Base-by-base conservation (phyloP, 1,284 basidiomycete species). In the Apiotrichum brassicae region DNA sequence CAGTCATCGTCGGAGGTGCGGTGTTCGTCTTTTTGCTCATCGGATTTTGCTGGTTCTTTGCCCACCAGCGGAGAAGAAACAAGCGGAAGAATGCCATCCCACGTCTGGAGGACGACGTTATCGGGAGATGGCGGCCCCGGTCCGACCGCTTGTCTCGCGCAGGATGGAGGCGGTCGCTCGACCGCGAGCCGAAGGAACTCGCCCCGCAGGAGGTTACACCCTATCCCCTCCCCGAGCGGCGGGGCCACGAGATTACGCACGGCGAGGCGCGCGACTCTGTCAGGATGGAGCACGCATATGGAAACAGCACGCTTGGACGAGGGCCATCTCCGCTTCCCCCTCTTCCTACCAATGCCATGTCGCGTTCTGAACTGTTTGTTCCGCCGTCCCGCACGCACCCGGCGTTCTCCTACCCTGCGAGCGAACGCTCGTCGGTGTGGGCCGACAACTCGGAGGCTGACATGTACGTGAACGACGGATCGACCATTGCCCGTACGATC, bases 361-460 rank as follows among this genome's bases (percentile, higher is more conserved):
- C 25, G n/a, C 16, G 19, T 4, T n/a, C 30, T 3, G 32, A 23
- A 3, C 20, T 33, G 32, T 36, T 35, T 16, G n/a, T 41, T 14
- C 37, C 39, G 32, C 39, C 38, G 19, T 3, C 6, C 22, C 36
- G 19, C 26, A 7, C 6, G 12, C 20, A 20, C 26, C 40, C 38
- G 24, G 14, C 14, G 16, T 36, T 23, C 26, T 11, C 6, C 12
- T 18, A 45, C 22, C 20, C 16, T 6, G n/a, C 7, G n/a, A 50
- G 34, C 20, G n/a, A 24, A 4, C 43, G 34, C 19, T 36, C 54
- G 14, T 44, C 46, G 5, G 40, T 46, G 32, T 68, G 64, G 58
- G 62, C 61, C 4, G 63, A 65, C 49, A 55, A 63, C 41, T 59
- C 61, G 20, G 65, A 68, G 41, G 59, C 61, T 26, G 65, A 68